phyloP scores from a whole-genome alignment of 495 filamentous ascomycete genomes.

The Annulohypoxylon bovei region DNA sequence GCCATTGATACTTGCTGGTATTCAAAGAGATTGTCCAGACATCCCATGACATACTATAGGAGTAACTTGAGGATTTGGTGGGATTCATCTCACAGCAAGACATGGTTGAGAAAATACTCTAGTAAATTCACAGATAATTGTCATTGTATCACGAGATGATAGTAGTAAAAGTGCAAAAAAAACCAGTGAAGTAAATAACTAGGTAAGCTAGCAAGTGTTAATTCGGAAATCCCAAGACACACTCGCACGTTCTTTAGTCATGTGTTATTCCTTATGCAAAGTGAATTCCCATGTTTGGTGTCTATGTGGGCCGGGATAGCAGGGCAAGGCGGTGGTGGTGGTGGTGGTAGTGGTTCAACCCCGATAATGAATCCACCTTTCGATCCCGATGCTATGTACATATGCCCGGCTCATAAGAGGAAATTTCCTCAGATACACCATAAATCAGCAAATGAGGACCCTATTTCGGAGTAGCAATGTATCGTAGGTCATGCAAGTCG shows the following conservation, averaged over 20 bases:
- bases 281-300: background rate
- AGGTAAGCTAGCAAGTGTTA: background rate
- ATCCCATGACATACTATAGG: no score
- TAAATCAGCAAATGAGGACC: background rate
- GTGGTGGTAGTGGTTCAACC: no score
- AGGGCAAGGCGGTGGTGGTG: background rate
- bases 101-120: background rate
- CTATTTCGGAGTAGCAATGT: background rate
- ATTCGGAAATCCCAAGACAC: background rate
- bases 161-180: background rate
- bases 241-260: background rate
- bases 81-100: background rate
- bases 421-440: background rate
- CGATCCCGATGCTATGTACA: constrained; percentile 2
- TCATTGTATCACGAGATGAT: background rate
- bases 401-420: background rate
- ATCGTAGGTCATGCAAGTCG: background rate
- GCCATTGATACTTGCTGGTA: background rate
- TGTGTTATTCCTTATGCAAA: constrained; percentile 1
- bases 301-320: background rate
- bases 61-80: no score
- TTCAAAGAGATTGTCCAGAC: background rate
- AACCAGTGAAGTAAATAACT: background rate
- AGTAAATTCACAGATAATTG: background rate
- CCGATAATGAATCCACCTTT: background rate